Evolutionary conservation across 352 stramenopile species (phyloP), one percentile per base, ranked within the genome.

Genomic region (Globisporangium rhizosaccharum): DNA sequence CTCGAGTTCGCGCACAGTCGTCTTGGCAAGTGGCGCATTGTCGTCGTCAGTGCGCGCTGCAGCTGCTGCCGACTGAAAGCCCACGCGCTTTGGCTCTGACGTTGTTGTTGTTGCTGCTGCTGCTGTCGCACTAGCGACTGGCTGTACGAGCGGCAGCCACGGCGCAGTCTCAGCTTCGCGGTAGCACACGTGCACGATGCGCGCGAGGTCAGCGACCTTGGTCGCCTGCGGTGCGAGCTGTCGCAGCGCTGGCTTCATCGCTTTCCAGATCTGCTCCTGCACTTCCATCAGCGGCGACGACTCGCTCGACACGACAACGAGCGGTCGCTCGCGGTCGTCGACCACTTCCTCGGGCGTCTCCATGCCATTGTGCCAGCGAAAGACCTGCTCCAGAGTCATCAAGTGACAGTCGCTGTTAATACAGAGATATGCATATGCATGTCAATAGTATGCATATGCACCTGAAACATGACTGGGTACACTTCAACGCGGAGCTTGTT

Each of bases 401-500:
- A 8, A 9, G 33, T 39, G 33, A 9, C 14, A 26, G 42, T 39
- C 39, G 41, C 14, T 7, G 17, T 14, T 36, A 33, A 6, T 39
- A 45, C 20, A 63, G 15, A n/a, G 2, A 12, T 26, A 48, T 46
- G 18, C n/a, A 48, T 51, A 36, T n/a, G 25, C 12, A 26, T 15
- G 11, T 8, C 25, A 11, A 15, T 51, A 47, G 14, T 36, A 51
- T 51, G 20, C 25, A 36, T 39, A 39, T 7, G 12, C 18, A 67
- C 79, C 75, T 91, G 76, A 45, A 91, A 92, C 42, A 79, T 56
- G 18, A 85, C 62, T 4, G 80, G 83, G 59, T 95, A 87, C 4
- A 93, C 65, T 42, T 92, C 79, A 15, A 94, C 76, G 33, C 78
- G 36, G n/a, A 75, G 66, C 61, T 73, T 69, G 47, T 60, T 65